Conservation (phyloP, 2,329 filamentous ascomycete genomes). For the Neofusicoccum ribis region DNA sequence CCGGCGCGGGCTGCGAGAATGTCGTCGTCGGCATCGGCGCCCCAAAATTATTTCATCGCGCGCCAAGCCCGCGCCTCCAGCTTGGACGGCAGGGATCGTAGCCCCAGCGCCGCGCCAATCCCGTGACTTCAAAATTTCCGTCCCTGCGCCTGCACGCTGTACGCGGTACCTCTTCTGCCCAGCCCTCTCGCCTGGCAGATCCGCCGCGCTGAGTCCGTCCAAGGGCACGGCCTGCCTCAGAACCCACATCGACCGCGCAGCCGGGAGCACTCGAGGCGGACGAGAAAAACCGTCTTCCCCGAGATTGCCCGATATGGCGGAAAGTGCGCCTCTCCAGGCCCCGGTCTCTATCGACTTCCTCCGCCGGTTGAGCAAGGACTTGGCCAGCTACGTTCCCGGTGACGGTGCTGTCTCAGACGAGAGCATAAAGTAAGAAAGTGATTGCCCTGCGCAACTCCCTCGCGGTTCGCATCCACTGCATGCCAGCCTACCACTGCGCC, state of each 20-base stretch:
- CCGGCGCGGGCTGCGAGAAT: conserved; percentile 2
- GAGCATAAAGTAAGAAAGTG: conserved; percentile 16
- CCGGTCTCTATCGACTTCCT: conserved; percentile 12
- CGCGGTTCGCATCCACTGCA: conserved; percentile 2
- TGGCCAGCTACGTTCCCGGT: conserved; percentile 4
- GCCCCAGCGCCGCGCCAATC: neutral
- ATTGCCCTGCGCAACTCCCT: neutral
- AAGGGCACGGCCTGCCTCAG: neutral
- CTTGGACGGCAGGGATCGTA: conserved; percentile 6
- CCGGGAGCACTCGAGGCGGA: neutral
- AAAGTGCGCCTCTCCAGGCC: neutral
- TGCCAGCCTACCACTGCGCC: neutral
- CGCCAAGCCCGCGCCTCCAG: conserved; percentile 1
- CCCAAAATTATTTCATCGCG: conserved; percentile 19
- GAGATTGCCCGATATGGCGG: conserved; percentile 16
- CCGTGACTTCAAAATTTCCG: conserved; percentile 19
- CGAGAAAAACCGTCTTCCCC: neutral
- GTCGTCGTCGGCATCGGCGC: conserved; percentile 6
- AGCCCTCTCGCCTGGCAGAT: neutral
- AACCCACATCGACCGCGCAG: neutral
- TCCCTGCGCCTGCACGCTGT: neutral
- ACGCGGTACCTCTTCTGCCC: neutral
- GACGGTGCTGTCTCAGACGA: conserved; percentile 4
- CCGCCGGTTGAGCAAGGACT: conserved; percentile 15
- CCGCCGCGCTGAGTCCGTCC: neutral